Conservation (phyloP, 2,329 filamentous ascomycete genomes). For the Monilinia vaccinii-corymbosi region DNA sequence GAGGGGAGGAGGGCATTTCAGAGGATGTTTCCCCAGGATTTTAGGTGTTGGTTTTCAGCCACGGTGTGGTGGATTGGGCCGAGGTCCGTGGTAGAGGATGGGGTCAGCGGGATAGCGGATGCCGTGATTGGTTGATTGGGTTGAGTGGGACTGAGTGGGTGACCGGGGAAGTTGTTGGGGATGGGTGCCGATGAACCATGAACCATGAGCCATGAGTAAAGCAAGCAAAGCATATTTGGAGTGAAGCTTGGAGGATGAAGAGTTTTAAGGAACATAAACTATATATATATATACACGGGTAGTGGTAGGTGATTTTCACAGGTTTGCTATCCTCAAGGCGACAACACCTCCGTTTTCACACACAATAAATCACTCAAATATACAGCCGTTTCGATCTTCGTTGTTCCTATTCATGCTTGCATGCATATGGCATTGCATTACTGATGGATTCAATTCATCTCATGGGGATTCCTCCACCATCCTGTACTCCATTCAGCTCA, state of each 20-base stretch:
- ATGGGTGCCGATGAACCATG: neutral
- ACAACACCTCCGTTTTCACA: slow-evolving; percentile 45
- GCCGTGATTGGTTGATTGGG: slow-evolving; percentile 5
- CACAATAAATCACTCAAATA: slow-evolving; percentile 36
- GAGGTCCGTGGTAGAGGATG: neutral
- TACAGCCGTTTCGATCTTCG: slow-evolving; percentile 36
- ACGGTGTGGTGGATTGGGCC: neutral
- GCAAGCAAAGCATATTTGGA: no score
- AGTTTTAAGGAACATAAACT: no score
- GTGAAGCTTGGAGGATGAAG: neutral
- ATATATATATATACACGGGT: no score
- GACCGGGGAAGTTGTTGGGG: neutral
- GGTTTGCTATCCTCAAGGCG: no score
- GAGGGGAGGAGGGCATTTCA: neutral
- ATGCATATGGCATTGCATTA: slow-evolving; percentile 32
- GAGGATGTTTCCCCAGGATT: neutral
- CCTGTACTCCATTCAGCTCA: neutral
- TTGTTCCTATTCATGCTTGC: slow-evolving; percentile 33
- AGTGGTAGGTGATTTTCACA: no score
- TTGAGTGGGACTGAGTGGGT: neutral
- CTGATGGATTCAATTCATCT: slow-evolving; percentile 4
- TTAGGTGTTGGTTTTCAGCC: neutral
- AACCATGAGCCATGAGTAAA: no score
- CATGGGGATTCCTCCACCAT: neutral
- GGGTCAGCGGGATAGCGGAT: slow-evolving; percentile 2